A percentile compares a stretch with the other conserved stretches of the same genome.
phyloP scores from a whole-genome alignment of 257 asterid species.

The Penstemon eatonii region DNA sequence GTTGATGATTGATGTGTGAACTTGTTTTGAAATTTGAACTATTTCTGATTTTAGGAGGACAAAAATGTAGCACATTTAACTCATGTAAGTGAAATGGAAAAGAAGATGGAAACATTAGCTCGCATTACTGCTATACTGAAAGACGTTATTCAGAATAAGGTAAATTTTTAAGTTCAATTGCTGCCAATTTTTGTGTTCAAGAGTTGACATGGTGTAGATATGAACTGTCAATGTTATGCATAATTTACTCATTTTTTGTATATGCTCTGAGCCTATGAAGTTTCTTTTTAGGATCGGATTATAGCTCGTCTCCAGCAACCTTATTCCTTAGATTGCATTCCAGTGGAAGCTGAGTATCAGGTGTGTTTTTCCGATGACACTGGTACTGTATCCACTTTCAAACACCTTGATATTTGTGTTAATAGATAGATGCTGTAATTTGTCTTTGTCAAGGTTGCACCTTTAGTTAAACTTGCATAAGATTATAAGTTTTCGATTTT shows the following conservation, averaged over 20 bases:
- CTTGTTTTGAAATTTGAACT: conserved; percentile 1
- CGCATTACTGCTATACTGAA: conserved; percentile 86
- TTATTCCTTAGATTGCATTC: conserved; percentile 95
- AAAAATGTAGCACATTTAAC: conserved; percentile 93
- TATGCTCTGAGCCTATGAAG: conserved; percentile 3
- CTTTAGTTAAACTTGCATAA: not conserved
- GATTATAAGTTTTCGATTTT: not conserved
- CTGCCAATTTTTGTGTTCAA: conserved; percentile 6
- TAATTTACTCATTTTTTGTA: not conserved
- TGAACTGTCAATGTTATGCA: not conserved
- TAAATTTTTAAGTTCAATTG: conserved; percentile 29
- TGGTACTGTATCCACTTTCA: not conserved
- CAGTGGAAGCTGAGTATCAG: conserved; percentile 98
- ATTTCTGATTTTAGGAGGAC: conserved; percentile 64
- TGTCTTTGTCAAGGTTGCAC: not conserved
- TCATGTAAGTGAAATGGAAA: conserved; percentile 95
- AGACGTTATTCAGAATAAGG: conserved; percentile 96
- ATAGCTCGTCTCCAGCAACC: conserved; percentile 99
- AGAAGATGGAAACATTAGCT: conserved; percentile 82
- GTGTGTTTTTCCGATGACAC: conserved; percentile 39
- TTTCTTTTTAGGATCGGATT: conserved; percentile 73
- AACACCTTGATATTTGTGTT: not conserved
- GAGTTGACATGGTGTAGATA: not conserved
- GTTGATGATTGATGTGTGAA: conserved; percentile 20
- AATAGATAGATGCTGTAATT: not conserved